phyloP scores from a whole-genome alignment of 1,139 yeast species.

The Candida sanyaensis region DNA sequence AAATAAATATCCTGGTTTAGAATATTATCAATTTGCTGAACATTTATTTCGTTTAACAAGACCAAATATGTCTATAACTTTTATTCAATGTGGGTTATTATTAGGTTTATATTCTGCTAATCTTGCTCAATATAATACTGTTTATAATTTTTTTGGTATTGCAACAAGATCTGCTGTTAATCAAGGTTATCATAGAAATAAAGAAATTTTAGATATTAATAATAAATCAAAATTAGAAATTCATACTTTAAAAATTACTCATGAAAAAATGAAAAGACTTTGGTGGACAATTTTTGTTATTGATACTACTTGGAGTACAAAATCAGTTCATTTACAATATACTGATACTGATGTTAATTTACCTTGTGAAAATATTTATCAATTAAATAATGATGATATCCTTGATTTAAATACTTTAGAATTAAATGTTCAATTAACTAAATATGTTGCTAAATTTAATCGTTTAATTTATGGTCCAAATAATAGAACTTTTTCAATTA shows the following conservation, averaged over 20 bases:
- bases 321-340: constrained; percentile 49
- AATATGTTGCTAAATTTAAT: constrained; percentile 36
- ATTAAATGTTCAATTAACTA: constrained; percentile 42
- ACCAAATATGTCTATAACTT: constrained; percentile 40
- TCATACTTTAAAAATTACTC: constrained; percentile 1
- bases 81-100: constrained; percentile 47
- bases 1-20: constrained; percentile 32
- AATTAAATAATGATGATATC: constrained; percentile 25
- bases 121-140: constrained; percentile 48
- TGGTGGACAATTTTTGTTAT: constrained; percentile 59
- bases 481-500: constrained; percentile 38
- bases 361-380: constrained; percentile 36
- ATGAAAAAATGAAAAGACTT: constrained; percentile 45
- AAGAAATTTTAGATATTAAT: constrained; percentile 13
- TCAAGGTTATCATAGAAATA: constrained; percentile 46
- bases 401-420: constrained; percentile 36
- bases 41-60: constrained; percentile 40
- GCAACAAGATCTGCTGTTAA: constrained; percentile 50
- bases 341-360: constrained; percentile 54
- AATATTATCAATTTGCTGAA: constrained; percentile 40
- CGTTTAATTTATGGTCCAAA: constrained; percentile 38
- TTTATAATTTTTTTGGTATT: constrained; percentile 50
- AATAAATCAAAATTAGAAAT: constrained; percentile 7
- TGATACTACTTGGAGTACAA: constrained; percentile 53
- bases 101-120: constrained; percentile 52